A percentile compares a stretch with the other conserved stretches of the same genome.
Conservation (phyloP, 495 filamentous ascomycete genomes). For the Lineolata rhizophorae region DNA sequence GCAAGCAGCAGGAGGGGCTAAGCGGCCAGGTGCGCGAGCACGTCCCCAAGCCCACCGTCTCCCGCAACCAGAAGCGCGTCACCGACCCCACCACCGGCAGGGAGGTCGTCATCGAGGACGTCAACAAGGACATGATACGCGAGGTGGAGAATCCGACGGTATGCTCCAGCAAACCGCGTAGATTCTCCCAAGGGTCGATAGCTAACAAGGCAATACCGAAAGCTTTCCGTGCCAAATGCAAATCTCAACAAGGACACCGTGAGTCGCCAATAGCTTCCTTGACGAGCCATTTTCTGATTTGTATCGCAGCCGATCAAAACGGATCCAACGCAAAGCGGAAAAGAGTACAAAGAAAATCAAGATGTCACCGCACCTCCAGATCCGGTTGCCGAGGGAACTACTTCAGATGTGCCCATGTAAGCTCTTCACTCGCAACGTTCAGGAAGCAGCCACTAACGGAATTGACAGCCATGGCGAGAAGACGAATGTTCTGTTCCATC, state of each 20-base stretch:
- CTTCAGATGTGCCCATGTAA: conserved; percentile 89
- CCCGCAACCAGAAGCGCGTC: conserved; percentile 41
- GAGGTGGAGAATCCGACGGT: conserved; percentile 47
- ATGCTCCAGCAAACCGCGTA: conserved; percentile 6
- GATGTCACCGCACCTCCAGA: conserved; percentile 84
- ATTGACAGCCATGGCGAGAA: conserved; percentile 84
- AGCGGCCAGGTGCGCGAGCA: conserved; percentile 11
- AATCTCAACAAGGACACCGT: conserved; percentile 56
- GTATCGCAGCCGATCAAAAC: conserved; percentile 33
- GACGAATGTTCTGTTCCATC: conserved; percentile 90
- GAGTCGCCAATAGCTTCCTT: conserved; percentile 9
- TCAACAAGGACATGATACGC: conserved; percentile 44
- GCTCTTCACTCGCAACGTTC: too few relatives aligned
- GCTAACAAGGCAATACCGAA: too few relatives aligned
- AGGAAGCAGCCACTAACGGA: too few relatives aligned
- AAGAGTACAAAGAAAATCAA: conserved; percentile 64
- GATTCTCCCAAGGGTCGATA: not conserved
- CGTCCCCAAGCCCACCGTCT: not conserved
- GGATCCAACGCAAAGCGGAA: conserved; percentile 33
- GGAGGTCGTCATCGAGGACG: conserved; percentile 74
- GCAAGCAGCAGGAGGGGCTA: conserved; percentile 16
- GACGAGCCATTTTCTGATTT: conserved; percentile 11
- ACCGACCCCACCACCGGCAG: conserved; percentile 74
- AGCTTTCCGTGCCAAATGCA: conserved; percentile 79
- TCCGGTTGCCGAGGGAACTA: conserved; percentile 53